Base-by-base conservation (phyloP, 495 filamentous ascomycete species). In the Sporormia fimetaria region DNA sequence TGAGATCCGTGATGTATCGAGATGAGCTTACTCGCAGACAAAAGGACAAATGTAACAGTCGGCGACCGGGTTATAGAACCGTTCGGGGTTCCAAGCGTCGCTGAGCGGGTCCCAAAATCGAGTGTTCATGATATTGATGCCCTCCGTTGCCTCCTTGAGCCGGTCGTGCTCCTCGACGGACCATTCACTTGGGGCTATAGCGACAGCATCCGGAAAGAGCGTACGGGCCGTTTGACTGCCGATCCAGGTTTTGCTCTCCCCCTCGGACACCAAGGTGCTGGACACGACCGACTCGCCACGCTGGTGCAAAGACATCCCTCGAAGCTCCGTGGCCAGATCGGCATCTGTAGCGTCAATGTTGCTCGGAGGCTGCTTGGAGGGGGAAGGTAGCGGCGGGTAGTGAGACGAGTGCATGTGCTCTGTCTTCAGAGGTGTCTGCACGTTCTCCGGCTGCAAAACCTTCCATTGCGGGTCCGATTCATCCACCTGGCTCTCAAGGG, bases 81-180 rank as follows among this genome's bases (percentile, higher is more conserved):
- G 47, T n/a, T 54, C 33, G 0, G 49, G 37, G 30, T 59, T 42
- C 38, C 50, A 64, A 27, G 52, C 49, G 1, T 12, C 6, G 21
- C 38, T 41, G 5, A 28, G 27, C 1, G 59, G 59, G 44, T 64
- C 56, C 51, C 55, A 62, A 44, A 62, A 58, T 18, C 52, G 57
- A 4, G 21, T 43, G 7, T 47, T 33, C 29, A 61, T 42, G 12
- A 60, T 44, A 29, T 59, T 61, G 30, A 43, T 15, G 4, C 31
- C 41, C 23, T 48, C 20, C 28, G 47, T 29, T 4, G 18, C 12
- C 37, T 50, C 37, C 27, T 30, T 6, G 1, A 17, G 15, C 17
- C 41, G 15, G 33, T 52, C 45, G 31, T 42, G 47, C 9, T 25
- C 11, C 0, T 31, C 33, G 6, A 44, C 14, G 0, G 23, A 24